phyloP scores from a whole-genome alignment of 2,329 filamentous ascomycete species.

The Neoarthrinium moseri region DNA sequence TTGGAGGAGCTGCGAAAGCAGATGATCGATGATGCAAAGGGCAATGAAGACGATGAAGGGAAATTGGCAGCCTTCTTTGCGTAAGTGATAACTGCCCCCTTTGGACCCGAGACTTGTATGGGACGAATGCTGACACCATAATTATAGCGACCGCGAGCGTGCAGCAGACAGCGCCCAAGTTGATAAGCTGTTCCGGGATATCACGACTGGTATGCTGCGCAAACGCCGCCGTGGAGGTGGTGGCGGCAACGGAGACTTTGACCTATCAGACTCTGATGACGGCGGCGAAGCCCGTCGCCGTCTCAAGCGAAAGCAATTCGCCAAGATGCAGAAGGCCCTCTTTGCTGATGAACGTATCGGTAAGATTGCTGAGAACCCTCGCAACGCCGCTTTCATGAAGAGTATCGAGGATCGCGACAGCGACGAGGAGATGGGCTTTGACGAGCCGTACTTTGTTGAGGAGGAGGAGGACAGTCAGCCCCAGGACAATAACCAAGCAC shows the following conservation, averaged over 20 bases:
- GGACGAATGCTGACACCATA: constrained; percentile 10
- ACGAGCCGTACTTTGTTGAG: constrained; percentile 51
- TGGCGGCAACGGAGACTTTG: constrained; percentile 67
- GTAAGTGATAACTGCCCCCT: constrained; percentile 54
- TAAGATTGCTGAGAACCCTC: constrained; percentile 85
- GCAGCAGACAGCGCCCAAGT: constrained; percentile 82
- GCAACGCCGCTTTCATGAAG: constrained; percentile 85
- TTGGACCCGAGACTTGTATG: no score
- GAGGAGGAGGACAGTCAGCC: constrained; percentile 12
- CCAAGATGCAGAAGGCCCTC: constrained; percentile 86
- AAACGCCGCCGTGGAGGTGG: constrained; percentile 63
- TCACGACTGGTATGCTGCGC: constrained; percentile 83
- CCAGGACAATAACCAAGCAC: constrained; percentile 25
- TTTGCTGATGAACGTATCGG: constrained; percentile 86
- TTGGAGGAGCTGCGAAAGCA: constrained; percentile 70
- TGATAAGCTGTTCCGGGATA: constrained; percentile 87
- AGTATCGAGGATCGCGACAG: constrained; percentile 81
- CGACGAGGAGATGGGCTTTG: constrained; percentile 75
- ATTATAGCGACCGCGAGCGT: constrained; percentile 70
- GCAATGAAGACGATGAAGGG: constrained; percentile 66
- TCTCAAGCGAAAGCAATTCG: constrained; percentile 84
- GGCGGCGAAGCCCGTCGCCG: constrained; percentile 74
- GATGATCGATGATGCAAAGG: constrained; percentile 83
- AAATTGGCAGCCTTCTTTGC: constrained; percentile 85
- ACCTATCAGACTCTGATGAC: constrained; percentile 89